Base-by-base conservation (phyloP, 139 green algal genomes). In the Picochlorum sp. region DNA sequence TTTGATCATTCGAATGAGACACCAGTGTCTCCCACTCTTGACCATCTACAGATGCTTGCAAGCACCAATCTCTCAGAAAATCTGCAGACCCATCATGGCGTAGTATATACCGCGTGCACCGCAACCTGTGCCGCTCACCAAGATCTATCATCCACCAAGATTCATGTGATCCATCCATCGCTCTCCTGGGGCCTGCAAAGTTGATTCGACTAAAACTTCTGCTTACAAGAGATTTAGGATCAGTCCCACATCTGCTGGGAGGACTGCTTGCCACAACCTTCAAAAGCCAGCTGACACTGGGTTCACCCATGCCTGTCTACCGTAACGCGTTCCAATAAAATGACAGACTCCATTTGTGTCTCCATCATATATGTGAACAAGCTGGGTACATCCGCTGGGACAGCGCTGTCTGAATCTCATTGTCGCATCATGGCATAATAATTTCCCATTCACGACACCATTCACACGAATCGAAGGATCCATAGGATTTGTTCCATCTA, bases 101-200 rank as follows among this genome's bases (percentile, higher is more conserved):
- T 45, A 96, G 67, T 4, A 83, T 88, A 85, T 95, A 95, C 73
- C 88, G 85, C 56, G 86, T 95, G 75, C 75, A 79, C 24, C 75
- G 52, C 16, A 96, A 80, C 9, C 52, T 57, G 71, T 86, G 79
- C 23, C 28, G 13, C 2, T 77, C 41, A 5, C 85, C 84, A 62
- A 96, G 73, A 73, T 96, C 87, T 6, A 95, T 26, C 38, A 63
- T 57, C 85, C 83, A 91, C 88, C 88, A 94, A 16, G 74, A 81
- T 50, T 41, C 61, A 4, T 72, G 56, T 21, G 72, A 67, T 16
- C 32, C 67, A 13, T 44, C 16, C 9, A 20, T 16, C 54, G 73
- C 65, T 16, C 62, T 50, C 41, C 75, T 65, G 6, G 81, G 85
- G 18, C 81, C 75, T 20, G 87, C 87, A 71, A 80, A 86, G 57